These are phyloP conservation scores for Citrus australasica DNA, from an alignment of 345 rosid species.

Conservation along the genomic window DNA sequence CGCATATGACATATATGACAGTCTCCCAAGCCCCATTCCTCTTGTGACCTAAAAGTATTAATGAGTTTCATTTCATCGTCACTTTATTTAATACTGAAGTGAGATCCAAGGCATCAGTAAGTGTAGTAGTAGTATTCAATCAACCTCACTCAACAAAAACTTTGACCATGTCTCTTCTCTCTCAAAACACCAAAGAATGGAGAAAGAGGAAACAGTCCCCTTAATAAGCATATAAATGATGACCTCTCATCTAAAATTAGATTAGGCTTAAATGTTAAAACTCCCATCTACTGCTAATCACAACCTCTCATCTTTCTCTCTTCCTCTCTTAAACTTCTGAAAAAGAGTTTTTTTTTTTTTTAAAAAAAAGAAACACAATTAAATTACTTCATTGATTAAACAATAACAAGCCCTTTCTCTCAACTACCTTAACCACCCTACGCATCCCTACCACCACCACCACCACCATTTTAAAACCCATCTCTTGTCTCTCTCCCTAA, in stretches of 20 bases:
- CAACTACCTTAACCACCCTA: constrained; percentile 36
- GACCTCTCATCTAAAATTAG: constrained; percentile 21
- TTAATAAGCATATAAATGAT: not conserved
- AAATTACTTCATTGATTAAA: not conserved
- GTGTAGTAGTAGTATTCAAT: not conserved
- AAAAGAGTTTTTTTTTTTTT: too few relatives aligned
- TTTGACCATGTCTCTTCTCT: constrained; percentile 3
- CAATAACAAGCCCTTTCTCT: not conserved
- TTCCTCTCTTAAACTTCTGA: not conserved
- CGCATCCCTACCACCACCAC: not conserved
- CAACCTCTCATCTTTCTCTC: not conserved
- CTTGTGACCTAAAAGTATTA: not conserved
- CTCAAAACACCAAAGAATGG: not conserved
- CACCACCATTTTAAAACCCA: not conserved
- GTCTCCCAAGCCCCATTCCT: not conserved
- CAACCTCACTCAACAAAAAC: not conserved
- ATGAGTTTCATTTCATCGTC: not conserved
- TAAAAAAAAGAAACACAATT: not conserved
- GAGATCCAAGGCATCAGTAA: not conserved
- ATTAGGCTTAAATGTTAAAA: constrained; percentile 18
- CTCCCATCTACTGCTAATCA: constrained; percentile 3
- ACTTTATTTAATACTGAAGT: not conserved
- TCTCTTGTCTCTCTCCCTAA: not conserved
- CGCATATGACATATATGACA: too few relatives aligned
- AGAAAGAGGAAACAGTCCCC: not conserved